Percentiles rank a stretch among this genome's conserved stretches.
These are phyloP conservation scores for Phytophthora hybrid DNA, from an alignment of 352 stramenopile genomes.

Conservation along the genomic window DNA sequence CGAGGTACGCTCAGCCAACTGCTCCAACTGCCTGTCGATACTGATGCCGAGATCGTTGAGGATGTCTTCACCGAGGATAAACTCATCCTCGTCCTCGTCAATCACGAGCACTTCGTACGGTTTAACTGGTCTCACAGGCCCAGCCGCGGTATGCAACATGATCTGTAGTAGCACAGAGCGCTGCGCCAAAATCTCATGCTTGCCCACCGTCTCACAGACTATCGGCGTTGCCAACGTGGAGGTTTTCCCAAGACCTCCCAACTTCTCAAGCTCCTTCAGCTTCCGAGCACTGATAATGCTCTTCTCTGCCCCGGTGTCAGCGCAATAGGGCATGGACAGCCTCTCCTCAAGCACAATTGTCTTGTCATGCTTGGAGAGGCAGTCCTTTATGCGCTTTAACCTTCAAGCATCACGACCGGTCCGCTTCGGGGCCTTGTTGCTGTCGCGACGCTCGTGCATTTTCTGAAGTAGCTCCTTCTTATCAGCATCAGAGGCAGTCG, in stretches of 20 bases:
- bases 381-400: slow-evolving; percentile 28
- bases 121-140: slow-evolving; percentile 8
- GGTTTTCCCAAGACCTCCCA: slow-evolving; percentile 18
- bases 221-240: slow-evolving; percentile 7
- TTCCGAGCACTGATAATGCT: slow-evolving; percentile 28
- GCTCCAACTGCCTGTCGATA: slow-evolving; percentile 14
- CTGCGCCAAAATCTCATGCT: slow-evolving; percentile 6
- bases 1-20: slow-evolving; percentile 7
- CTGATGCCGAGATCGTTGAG: slow-evolving; percentile 16
- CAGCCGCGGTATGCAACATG: slow-evolving; percentile 14
- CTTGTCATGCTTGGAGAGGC: slow-evolving; percentile 20
- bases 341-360: slow-evolving; percentile 25
- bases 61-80: slow-evolving; percentile 22
- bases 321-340: slow-evolving; percentile 28
- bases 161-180: slow-evolving; percentile 9
- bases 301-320: slow-evolving; percentile 22
- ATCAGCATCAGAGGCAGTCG: slow-evolving; percentile 8
- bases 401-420: slow-evolving; percentile 11
- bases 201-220: slow-evolving; percentile 15
- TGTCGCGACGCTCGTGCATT: slow-evolving; percentile 14
- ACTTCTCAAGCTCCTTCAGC: slow-evolving; percentile 18
- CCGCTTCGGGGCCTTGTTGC: slow-evolving; percentile 3
- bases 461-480: slow-evolving; percentile 21
- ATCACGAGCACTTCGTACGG: slow-evolving; percentile 14
- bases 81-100: slow-evolving; percentile 17